These are phyloP conservation scores for Leishmania guyanensis DNA, from an alignment of 208 protist species.

Conservation along the genomic window DNA sequence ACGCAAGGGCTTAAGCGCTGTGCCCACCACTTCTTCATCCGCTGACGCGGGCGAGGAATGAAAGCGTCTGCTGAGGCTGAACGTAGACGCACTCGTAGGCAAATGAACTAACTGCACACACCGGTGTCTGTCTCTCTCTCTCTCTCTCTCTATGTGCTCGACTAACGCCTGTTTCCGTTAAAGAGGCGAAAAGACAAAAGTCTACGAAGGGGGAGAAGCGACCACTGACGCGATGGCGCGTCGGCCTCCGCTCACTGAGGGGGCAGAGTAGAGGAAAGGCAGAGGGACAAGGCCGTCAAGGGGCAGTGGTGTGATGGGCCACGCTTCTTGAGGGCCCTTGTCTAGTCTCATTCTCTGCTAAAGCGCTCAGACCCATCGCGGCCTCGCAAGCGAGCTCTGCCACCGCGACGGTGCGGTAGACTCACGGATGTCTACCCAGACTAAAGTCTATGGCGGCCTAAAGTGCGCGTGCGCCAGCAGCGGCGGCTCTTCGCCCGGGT, in stretches of 20 bases:
- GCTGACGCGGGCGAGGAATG: conserved; percentile 20
- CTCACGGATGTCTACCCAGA: not conserved
- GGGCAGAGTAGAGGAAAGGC: not conserved
- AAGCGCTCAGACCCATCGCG: not conserved
- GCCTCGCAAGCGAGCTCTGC: not conserved
- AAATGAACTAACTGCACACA: not conserved
- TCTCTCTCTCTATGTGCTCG: not conserved
- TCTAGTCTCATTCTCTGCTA: not conserved
- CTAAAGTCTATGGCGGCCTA: not conserved
- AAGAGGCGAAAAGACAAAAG: not conserved
- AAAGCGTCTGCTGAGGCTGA: not conserved
- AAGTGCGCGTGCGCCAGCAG: not conserved
- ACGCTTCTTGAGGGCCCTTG: not conserved
- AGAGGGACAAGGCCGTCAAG: not conserved
- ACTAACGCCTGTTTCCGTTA: not conserved
- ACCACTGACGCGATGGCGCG: not conserved
- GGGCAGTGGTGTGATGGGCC: not conserved
- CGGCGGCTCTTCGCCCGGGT: not conserved
- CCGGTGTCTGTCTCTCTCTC: not conserved
- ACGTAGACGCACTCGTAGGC: not conserved
- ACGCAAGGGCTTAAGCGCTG: conserved; percentile 60
- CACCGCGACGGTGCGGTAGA: not conserved
- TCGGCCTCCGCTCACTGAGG: not conserved
- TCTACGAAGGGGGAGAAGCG: not conserved
- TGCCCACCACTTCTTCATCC: conserved; percentile 23